Evolutionary conservation across 2,329 filamentous ascomycete species (phyloP), one percentile per base, ranked within the genome.

Genomic region (Sclerotinia minor): DNA sequence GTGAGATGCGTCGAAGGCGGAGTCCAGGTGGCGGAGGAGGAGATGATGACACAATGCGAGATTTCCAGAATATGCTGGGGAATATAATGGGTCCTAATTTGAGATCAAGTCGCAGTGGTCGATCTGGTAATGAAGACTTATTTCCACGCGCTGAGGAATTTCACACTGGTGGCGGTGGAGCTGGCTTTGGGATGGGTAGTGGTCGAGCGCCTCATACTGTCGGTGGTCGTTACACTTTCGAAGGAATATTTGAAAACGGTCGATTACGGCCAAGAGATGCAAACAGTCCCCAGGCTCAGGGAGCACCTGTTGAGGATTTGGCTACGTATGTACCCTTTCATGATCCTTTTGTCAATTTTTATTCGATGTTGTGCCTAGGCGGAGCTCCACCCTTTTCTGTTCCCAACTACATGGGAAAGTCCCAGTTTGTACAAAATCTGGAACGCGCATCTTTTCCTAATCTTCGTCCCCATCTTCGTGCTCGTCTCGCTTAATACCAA

Each of bases 251-350:
- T 11, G 67, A 67, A 47, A 61, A 61, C 60, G 70, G 67, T 45
- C 63, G 80, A 60, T 74, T 85, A 54, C 77, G 77, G 64, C 84
- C 85, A 45, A 81, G 84, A 70, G 80, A 86, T 74, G 79, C 82
- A 35, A 80, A 85, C 72, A 77, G 78, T 38, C 79, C 84, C 50
- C 84, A 84, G 71, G 79, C 81, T 21, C 79, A 77, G 66, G 74
- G 77, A n/a, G 78, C 79, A 66, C 82, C 81, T 11, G 76, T 83
- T 29, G 80, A 81, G 66, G 82, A 81, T 68, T 71, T 87, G 65
- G 74, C 79, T 71, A 80, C 81, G 81, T 84, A 80, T 72, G 82
- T 77, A 63, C 69, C 60, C 53, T 67, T 68, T 69, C 29, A 64
- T 55, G 45, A 24, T 38, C 21, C n/a, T 50, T 63, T 13, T 63